Evolutionary conservation across 176 grass and related monocot species (phyloP).

Genomic region (Hordeum marinum): DNA sequence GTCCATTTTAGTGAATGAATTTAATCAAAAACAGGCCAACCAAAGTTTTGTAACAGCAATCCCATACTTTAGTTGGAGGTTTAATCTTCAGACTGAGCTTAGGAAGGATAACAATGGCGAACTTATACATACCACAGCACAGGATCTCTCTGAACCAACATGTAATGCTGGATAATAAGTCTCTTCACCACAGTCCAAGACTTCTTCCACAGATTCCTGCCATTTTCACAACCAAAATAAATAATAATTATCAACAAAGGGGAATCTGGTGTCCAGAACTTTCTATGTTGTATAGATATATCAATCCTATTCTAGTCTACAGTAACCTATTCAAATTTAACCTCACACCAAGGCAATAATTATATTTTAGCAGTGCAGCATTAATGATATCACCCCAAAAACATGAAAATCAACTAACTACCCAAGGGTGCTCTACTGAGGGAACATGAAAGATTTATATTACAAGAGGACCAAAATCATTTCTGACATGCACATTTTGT

Average conservation of each 20-base stretch:
- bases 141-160: constrained; percentile 56
- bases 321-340: not conserved
- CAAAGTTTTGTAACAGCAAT: not conserved
- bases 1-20: not conserved
- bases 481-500: not conserved
- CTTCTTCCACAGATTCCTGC: constrained; percentile 38
- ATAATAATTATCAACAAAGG: constrained; percentile 22
- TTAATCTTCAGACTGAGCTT: not conserved
- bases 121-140: constrained; percentile 56
- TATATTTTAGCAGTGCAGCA: not conserved
- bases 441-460: not conserved
- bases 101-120: not conserved
- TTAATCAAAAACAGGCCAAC: not conserved
- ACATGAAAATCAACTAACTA: not conserved
- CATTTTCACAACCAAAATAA: constrained; percentile 30
- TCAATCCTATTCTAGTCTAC: not conserved
- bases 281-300: not conserved
- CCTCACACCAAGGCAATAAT: not conserved
- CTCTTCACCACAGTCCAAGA: constrained; percentile 79
- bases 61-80: not conserved
- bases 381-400: not conserved
- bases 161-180: constrained; percentile 93
- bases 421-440: not conserved
- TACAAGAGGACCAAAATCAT: not conserved
- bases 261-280: not conserved